Base-by-base conservation (phyloP, 1,139 yeast genomes). In the Taphrina deformans region DNA sequence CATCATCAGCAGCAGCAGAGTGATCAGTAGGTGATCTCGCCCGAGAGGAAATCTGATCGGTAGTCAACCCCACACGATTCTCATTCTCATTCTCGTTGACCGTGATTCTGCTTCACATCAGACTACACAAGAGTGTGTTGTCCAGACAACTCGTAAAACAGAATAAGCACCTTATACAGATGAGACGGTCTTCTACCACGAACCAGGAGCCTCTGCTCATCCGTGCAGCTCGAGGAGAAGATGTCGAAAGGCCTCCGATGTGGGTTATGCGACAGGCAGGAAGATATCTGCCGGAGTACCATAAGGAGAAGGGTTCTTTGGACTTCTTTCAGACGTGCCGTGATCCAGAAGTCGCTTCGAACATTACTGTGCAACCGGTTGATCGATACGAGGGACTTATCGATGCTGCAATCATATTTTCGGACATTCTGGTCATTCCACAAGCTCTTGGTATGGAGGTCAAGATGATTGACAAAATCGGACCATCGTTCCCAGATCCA, bases 401-500 rank as follows among this genome's bases (percentile, higher is more conserved):
- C 62, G 99, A 93, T 74, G 99, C 98, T 2, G 99, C 99, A 9
- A 93, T 93, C 71, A 93, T 93, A 68, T 93, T 95, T 78, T 86
- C 93, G 73, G 99, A 93, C 75, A 93, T 93, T 71, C 81, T 93
- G 68, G 99, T 93, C 50, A 88, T 93, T 66, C 99, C 99, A 1
- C 99, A 93, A 78, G 99, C 98, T 5, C 88, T 93, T 92, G 99
- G 99, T 21, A 89, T 92, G 87, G 86, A 84, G 66, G 96, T 93
- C 51, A 87, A 89, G 73, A 93, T 93, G 96, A 79, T 89, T 52
- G 99, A 93, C 69, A 96, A 96, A 61, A 87, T 87, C 69, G 99
- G 99, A 0, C 99, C 99, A 1, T 89, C 87, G 60, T 93, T 93
- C 76, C 92, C 90, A 0, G 85, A 85, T 60, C 99, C 99, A 16